Conservation (phyloP, 2,329 filamentous ascomycete species). For the Pseudocercospora crystallina region DNA sequence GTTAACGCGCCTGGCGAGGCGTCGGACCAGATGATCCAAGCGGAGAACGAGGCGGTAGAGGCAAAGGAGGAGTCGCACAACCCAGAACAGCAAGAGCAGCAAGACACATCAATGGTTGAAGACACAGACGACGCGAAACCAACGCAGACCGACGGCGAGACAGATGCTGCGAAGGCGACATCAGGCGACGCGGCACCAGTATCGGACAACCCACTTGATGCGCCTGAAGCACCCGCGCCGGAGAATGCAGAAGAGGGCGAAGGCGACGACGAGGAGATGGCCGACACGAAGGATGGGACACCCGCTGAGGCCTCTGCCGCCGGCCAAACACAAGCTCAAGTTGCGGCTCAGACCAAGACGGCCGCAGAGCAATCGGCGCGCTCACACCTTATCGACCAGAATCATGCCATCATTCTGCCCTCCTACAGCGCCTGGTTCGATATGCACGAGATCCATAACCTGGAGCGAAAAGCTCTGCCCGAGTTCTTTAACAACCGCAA, state of each 20-base stretch:
- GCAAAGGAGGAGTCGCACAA: conserved; percentile 29
- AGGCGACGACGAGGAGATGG: conserved; percentile 53
- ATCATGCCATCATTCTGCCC: conserved; percentile 91
- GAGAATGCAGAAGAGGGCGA: conserved; percentile 33
- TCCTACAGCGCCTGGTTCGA: conserved; percentile 99
- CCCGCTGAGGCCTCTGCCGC: conserved; percentile 30
- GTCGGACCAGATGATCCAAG: conserved; percentile 37
- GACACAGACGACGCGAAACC: conserved; percentile 27
- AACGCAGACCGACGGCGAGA: conserved; percentile 3
- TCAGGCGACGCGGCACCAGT: conserved; percentile 24
- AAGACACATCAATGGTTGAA: conserved; percentile 38
- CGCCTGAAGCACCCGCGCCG: conserved; percentile 36
- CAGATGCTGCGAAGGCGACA: conserved; percentile 8
- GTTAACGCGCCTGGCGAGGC: conserved; percentile 33
- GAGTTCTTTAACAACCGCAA: conserved; percentile 99
- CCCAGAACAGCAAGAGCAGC: conserved; percentile 16
- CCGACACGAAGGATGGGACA: conserved; percentile 53
- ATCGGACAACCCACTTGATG: conserved; percentile 42
- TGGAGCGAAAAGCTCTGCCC: conserved; percentile 91
- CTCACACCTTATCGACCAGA: conserved; percentile 88
- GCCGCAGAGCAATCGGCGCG: conserved; percentile 81
- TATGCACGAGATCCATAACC: conserved; percentile 86
- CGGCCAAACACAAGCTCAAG: conserved; percentile 17
- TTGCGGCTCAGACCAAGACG: conserved; percentile 68
- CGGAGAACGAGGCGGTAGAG: conserved; percentile 36